Evolutionary conservation across 2,329 filamentous ascomycete species (phyloP), one percentile per base, ranked within the genome.

Genomic region (Madurella mycetomatis): DNA sequence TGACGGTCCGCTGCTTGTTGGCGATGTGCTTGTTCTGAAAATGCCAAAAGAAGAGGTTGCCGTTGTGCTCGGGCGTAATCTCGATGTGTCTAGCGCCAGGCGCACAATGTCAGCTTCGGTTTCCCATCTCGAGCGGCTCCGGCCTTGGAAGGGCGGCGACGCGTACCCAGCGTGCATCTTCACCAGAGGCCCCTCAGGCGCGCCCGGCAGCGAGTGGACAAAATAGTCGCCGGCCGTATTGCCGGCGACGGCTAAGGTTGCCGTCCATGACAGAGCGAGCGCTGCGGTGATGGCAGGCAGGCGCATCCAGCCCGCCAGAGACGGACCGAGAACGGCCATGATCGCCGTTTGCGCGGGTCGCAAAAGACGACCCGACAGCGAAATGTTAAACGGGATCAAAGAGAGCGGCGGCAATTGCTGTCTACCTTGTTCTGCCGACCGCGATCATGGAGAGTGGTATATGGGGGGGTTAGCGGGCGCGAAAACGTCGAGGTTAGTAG

Each of bases 11-110:
- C 70, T 94, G 89, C 64, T 82, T 84, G 69, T 97, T 89, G 54
- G 91, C 92, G 62, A 99, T 96, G 70, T 99, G 94, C 63, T 89
- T 83, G 69, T 97, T 97, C 69, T 96, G 85, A 69, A 89, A 96
- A 67, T 96, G 90, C 94, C 94, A 99, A 78, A 99, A 99, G 78
- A 97, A 99, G 16, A 99, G 75, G 71, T 97, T 95, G 63, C 90
- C 92, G 69, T 97, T 90, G 69, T 87, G 82, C 62, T 90, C 85
- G 17, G 87, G 82, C 34, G 85, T 88, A 65, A 99, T 81, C 73
- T 97, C 92, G 70, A 99, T 87, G 75, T 99, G 94, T 51, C 91
- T 96, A 68, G n/a, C 4, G 34, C 4, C 34, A 41, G 15, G 12
- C 16, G 16, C n/a, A 40, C 11, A 5, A 18, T 17, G 57, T 62